Base-by-base conservation (phyloP, 495 filamentous ascomycete species). In the Thozetella sp. region DNA sequence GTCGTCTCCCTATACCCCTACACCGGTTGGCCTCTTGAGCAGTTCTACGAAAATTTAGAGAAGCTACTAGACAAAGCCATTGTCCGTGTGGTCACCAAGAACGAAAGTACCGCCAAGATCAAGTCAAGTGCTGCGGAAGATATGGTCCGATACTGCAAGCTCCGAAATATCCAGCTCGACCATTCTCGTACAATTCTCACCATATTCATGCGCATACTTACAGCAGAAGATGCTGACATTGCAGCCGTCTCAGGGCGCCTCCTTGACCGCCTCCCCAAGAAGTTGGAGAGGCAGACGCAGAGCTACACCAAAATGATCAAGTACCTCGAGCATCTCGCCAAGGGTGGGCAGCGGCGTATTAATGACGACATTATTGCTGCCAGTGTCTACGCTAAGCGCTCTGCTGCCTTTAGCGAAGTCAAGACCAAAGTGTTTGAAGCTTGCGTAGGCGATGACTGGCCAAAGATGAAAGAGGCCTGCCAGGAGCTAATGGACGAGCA, bases 281-380 rank as follows among this genome's bases (percentile, higher is more conserved):
- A 48, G 43, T 11, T 48, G 10, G 43, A 48, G 43, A 48, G 43
- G 43, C 43, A 48, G 43, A 48, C 43, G 4, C 9, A 48, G 20
- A 48, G 43, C 43, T 48, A 48, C 43, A 48, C 43, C 43, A 48
- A 19, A n/a, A 48, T 48, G 43, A 48, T 48, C 43, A 48, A 20
- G 20, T 48, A 48, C 20, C 43, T 48, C 43, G n/a, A 48, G 43
- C 43, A 48, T 48, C 43, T 48, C 43, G 9, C 43, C 10, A 20
- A 48, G n/a, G 43, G 43, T 3, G 43, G 43, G 11, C 9, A 11
- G 3, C 6, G 43, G 20, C 43, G 43, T n/a, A 10, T 20, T n/a
- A 20, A 20, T 4, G 43, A 48, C n/a, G 43, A 48, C 43, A 3
- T 48, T n/a, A 19, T 20, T 20, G 43, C 43, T n/a, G 43, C 43